A percentile compares a stretch with the other conserved stretches of the same genome.
Evolutionary conservation across 129 eudicot genomes (phyloP).

Genomic region (Sambucus nigra): DNA sequence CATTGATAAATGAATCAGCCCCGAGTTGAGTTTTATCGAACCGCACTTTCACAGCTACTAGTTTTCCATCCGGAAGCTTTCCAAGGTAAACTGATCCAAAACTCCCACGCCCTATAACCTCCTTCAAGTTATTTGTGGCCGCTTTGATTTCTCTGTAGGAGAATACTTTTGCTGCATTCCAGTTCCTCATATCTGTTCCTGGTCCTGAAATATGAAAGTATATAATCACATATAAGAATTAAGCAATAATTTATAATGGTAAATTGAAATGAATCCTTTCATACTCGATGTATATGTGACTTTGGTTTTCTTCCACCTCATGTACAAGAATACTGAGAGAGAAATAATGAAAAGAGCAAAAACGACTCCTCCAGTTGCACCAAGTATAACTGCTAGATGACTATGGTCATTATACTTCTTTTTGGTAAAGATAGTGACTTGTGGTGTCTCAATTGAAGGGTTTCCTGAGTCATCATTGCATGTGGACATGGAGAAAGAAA

Average conservation of each 20-base stretch:
- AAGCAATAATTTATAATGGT: not conserved
- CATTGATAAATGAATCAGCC: conserved; percentile 74
- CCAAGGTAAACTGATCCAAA: conserved; percentile 84
- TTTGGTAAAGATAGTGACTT: conserved; percentile 58
- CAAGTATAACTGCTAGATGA: conserved; percentile 46
- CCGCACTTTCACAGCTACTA: conserved; percentile 77
- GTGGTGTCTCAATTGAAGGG: conserved; percentile 62
- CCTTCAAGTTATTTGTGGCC: conserved; percentile 77
- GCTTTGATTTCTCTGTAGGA: conserved; percentile 76
- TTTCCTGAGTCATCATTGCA: conserved; percentile 39
- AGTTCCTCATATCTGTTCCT: conserved; percentile 34
- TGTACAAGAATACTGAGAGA: conserved; percentile 32
- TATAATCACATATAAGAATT: not conserved
- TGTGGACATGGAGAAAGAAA: conserved; percentile 43
- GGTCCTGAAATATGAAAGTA: conserved; percentile 18
- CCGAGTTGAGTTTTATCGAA: conserved; percentile 65
- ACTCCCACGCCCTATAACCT: conserved; percentile 77
- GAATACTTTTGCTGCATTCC: conserved; percentile 53
- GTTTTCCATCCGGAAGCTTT: conserved; percentile 62
- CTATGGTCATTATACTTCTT: conserved; percentile 44
- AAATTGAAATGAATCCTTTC: not conserved
- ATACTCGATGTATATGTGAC: conserved; percentile 23
- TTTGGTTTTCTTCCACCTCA: conserved; percentile 30
- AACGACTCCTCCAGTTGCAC: conserved; percentile 53
- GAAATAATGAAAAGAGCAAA: conserved; percentile 24